A percentile compares a stretch with the other conserved stretches of the same genome.
Evolutionary conservation across 2,329 filamentous ascomycete genomes (phyloP).

Genomic region (Colletotrichum lindemuthianum): DNA sequence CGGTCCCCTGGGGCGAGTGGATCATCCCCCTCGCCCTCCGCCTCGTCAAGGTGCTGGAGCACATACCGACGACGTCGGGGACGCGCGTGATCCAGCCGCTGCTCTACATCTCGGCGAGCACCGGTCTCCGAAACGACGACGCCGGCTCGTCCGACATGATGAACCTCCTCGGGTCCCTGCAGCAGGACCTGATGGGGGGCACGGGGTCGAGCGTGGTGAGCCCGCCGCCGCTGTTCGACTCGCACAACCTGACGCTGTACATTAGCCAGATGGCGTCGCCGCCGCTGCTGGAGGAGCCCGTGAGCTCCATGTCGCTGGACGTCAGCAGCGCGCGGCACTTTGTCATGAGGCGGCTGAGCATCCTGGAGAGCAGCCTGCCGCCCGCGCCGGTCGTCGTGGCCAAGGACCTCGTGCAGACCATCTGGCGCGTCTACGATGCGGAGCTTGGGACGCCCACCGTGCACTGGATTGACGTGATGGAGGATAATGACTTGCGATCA

Average conservation of each 20-base stretch:
- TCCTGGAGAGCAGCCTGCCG: slow-evolving; percentile 51
- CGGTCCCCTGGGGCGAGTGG: slow-evolving; percentile 48
- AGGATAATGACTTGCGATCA: slow-evolving; percentile 44
- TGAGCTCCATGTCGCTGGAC: slow-evolving; percentile 45
- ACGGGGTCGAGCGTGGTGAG: slow-evolving; percentile 3
- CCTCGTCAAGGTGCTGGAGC: slow-evolving; percentile 46
- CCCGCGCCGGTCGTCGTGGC: slow-evolving; percentile 55
- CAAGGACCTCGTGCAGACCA: slow-evolving; percentile 51
- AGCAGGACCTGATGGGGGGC: slow-evolving; percentile 28
- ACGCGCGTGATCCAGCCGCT: slow-evolving; percentile 50
- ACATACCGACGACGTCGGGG: slow-evolving; percentile 47
- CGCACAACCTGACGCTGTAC: slow-evolving; percentile 26
- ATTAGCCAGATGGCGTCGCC: slow-evolving; percentile 36
- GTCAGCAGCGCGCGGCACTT: slow-evolving; percentile 51
- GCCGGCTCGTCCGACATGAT: slow-evolving; percentile 32
- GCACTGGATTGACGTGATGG: slow-evolving; percentile 57
- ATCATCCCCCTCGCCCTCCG: slow-evolving; percentile 48
- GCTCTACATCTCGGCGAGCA: slow-evolving; percentile 50
- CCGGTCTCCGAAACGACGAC: slow-evolving; percentile 43
- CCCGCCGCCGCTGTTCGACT: slow-evolving; percentile 20
- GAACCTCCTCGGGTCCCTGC: slow-evolving; percentile 16
- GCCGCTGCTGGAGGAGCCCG: slow-evolving; percentile 3
- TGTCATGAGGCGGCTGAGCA: slow-evolving; percentile 49
- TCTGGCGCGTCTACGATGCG: slow-evolving; percentile 53
- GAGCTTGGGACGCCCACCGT: slow-evolving; percentile 47